These are phyloP conservation scores for Schizosaccharomyces cryophilus DNA, from an alignment of 805 yeast species.

Conservation along the genomic window DNA sequence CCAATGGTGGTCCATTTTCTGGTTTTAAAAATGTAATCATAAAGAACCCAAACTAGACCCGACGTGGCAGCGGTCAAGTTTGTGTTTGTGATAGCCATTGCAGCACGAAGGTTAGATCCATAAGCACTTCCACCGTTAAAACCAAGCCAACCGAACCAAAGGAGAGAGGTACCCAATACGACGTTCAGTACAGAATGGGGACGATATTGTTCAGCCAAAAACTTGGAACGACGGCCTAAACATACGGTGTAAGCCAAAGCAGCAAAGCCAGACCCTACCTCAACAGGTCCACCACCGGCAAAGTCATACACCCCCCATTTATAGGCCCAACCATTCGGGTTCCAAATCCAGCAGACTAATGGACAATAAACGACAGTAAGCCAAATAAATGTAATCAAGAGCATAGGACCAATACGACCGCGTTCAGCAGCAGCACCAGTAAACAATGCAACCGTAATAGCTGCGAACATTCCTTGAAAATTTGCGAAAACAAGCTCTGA, in stretches of 20 bases:
- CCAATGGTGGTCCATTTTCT: constrained; percentile 88
- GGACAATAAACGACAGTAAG: constrained; percentile 85
- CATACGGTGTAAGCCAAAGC: constrained; percentile 71
- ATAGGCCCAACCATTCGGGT: constrained; percentile 76
- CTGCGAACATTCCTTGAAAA: constrained; percentile 74
- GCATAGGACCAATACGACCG: constrained; percentile 65
- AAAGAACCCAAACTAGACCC: constrained; percentile 71
- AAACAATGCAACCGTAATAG: constrained; percentile 76
- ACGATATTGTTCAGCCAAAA: constrained; percentile 38
- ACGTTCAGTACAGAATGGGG: constrained; percentile 89
- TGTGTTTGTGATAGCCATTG: constrained; percentile 78
- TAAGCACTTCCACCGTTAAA: constrained; percentile 81
- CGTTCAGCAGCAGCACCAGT: constrained; percentile 88
- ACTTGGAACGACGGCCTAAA: constrained; percentile 26
- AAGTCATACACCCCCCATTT: constrained; percentile 83
- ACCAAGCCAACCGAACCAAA: constrained; percentile 92
- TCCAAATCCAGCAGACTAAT: constrained; percentile 91
- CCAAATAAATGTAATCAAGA: constrained; percentile 67
- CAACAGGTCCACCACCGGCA: constrained; percentile 97
- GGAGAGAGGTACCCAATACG: constrained; percentile 60
- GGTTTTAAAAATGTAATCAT: constrained; percentile 61
- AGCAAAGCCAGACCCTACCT: constrained; percentile 70
- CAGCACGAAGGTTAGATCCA: constrained; percentile 59
- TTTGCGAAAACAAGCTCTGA: constrained; percentile 71
- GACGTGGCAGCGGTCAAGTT: constrained; percentile 76